Conservation (phyloP, 768 basidiomycete species). For the Sporobolomyces roseus region DNA sequence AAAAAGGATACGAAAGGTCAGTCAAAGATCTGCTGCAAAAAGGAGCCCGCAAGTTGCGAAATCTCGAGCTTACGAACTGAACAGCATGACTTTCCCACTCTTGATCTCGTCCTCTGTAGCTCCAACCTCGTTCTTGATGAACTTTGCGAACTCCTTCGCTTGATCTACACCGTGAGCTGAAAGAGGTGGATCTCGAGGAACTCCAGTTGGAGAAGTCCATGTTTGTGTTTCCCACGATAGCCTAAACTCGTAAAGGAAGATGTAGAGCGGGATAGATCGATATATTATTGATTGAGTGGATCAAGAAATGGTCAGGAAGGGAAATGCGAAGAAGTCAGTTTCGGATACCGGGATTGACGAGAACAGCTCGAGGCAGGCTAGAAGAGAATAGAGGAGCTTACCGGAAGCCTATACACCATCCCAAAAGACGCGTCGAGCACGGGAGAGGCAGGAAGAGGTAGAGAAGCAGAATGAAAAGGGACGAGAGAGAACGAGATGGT, state of each 20-base stretch:
- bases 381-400: not conserved
- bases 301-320: too few species aligned
- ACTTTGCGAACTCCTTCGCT: slow-evolving; percentile 66
- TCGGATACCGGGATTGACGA: not conserved
- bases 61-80: slow-evolving; percentile 49
- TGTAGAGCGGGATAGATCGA: not conserved
- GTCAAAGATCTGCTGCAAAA: not conserved
- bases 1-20: too few species aligned
- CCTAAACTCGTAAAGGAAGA: not conserved
- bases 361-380: not conserved
- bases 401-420: slow-evolving; percentile 3
- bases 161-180: slow-evolving; percentile 52
- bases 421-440: not conserved
- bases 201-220: slow-evolving; percentile 35
- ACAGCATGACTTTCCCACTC: slow-evolving; percentile 9
- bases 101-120: not conserved
- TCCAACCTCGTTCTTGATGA: slow-evolving; percentile 45
- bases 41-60: not conserved
- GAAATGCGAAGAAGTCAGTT: not conserved
- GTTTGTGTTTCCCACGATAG: slow-evolving; percentile 34
- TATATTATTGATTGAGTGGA: too few species aligned
- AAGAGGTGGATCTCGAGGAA: slow-evolving; percentile 41
- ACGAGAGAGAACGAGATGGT: not conserved
- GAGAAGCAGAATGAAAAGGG: not conserved
- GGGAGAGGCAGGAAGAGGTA: not conserved